Conservation (phyloP, 768 basidiomycete genomes). For the Phylloporus sp. region DNA sequence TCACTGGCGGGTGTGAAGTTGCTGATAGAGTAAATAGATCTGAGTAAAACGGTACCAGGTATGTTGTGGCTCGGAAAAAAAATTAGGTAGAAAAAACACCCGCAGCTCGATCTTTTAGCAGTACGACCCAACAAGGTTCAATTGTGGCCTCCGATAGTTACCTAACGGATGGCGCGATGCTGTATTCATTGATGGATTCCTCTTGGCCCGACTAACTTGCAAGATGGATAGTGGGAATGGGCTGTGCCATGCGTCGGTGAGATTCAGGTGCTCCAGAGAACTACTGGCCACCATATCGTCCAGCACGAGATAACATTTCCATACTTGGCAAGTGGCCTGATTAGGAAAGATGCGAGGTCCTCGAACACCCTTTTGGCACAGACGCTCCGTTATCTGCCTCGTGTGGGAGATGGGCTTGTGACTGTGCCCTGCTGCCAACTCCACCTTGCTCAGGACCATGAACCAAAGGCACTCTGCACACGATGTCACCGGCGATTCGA, state of each 20-base stretch:
- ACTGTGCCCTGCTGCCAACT: neutral
- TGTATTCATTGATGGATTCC: constrained; percentile 10
- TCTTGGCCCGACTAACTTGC: constrained; percentile 4
- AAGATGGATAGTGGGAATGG: neutral
- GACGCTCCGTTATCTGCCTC: constrained; percentile 31
- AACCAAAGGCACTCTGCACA: constrained; percentile 3
- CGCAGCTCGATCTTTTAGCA: neutral
- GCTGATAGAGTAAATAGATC: no score
- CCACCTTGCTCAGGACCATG: neutral
- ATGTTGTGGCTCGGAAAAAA: no score
- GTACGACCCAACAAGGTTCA: neutral
- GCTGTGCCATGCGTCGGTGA: neutral
- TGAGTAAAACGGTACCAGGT: no score
- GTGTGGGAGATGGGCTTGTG: constrained; percentile 7
- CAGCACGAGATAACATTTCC: constrained; percentile 6
- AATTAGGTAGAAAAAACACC: no score
- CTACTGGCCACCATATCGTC: no score
- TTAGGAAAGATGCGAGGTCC: constrained; percentile 16
- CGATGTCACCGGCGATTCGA: constrained; percentile 4
- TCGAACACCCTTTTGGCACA: constrained; percentile 24
- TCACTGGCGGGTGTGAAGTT: constrained; percentile 7
- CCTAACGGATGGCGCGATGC: constrained; percentile 14
- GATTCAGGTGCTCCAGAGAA: constrained; percentile 2
- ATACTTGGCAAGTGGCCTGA: neutral
- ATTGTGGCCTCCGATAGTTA: neutral